Conservation (phyloP, 2,329 filamentous ascomycete genomes). For the Colletotrichum gloeosporioides region DNA sequence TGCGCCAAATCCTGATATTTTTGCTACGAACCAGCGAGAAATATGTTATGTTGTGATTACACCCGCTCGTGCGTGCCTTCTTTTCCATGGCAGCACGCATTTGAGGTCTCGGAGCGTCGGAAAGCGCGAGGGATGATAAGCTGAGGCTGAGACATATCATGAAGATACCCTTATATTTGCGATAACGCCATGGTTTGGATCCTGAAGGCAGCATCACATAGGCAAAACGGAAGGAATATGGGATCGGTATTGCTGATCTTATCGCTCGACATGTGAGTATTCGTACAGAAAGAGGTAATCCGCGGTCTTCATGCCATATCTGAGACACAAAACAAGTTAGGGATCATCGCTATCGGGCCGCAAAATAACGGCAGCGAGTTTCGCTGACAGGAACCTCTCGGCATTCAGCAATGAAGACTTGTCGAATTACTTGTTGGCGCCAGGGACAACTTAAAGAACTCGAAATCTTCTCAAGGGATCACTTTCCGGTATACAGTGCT, state of each 20-base stretch:
- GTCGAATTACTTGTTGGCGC: too few relatives aligned
- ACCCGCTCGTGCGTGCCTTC: too few relatives aligned
- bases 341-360: background rate
- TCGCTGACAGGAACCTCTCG: background rate
- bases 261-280: background rate
- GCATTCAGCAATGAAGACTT: background rate
- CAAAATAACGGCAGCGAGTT: background rate
- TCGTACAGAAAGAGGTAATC: rapidly evolving
- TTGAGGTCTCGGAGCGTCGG: background rate
- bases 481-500: background rate
- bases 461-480: too few relatives aligned
- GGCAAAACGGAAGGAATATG: rapidly evolving
- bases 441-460: too few relatives aligned
- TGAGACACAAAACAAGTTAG: background rate
- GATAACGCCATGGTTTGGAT: background rate
- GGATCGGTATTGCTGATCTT: background rate
- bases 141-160: background rate
- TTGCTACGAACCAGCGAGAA: too few relatives aligned
- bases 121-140: background rate
- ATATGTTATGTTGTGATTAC: too few relatives aligned
- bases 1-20: rapidly evolving
- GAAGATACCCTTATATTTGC: rapidly evolving
- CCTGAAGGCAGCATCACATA: background rate
- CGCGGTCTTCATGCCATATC: background rate
- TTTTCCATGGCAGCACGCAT: background rate